Evolutionary conservation across 2,329 filamentous ascomycete species (phyloP), one percentile per base, ranked within the genome.

Genomic region (Raffaelea arxii): DNA sequence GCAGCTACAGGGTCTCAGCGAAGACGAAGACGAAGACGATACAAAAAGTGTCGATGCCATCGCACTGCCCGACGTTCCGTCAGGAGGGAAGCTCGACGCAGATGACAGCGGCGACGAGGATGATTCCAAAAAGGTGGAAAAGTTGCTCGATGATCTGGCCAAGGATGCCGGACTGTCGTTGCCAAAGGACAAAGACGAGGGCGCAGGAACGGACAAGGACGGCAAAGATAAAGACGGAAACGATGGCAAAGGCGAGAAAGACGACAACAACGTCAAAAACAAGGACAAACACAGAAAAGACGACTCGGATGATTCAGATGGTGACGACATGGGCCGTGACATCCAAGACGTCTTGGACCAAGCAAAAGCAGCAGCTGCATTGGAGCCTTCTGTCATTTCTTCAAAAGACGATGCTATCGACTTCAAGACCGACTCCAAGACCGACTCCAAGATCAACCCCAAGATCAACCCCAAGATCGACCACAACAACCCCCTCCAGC

Each of bases 31-130:
- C 2, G 58, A 61, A 1, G 45, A 46, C 10, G 61, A 61, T 5
- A 53, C 52, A 2, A 58, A 61, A 1, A 42, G 44, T 7, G 61
- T 60, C 4, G 38, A 69, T 39, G 70, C 65, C 0, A 68, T 77
- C 44, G 70, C 75, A 47, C 62, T 78, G 5, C 64, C 78, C 1
- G 66, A 63, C 2, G 65, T 68, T 24, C 62, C 71, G 18, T 58
- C 58, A 1, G 38, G 5, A 2, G 58, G 61, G 4, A 57, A 60
- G 22, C 50, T 52, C 21, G 46, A 47, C 46, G 53, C 27, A 16
- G 32, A 25, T 7, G 18, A 38, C 7, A 23, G 16, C 5, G 41
- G 25, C 47, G 49, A 49, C 24, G 49, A 48, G 6, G 52, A 56
- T 23, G 19, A 66, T 43, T 54, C 59, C 40, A 54, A 57, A 24